Evolutionary conservation across 345 rosid genomes (phyloP).

Genomic region (Brassica carinata): DNA sequence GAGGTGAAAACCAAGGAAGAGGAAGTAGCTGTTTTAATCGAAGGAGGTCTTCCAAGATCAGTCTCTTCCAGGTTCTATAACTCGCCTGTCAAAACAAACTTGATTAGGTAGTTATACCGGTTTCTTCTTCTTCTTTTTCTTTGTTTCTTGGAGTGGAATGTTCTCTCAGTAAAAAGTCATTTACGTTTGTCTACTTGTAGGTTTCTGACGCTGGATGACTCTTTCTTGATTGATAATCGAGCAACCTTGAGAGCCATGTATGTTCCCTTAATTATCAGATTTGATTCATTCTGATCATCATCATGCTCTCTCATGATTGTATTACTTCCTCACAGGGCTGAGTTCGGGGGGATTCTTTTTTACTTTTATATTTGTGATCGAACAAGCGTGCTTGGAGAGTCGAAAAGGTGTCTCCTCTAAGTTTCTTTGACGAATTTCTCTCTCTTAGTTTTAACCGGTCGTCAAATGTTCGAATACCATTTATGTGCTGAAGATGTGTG

Average conservation of each 20-base stretch:
- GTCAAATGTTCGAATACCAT: neutral
- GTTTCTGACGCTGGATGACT: constrained; percentile 86
- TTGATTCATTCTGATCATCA: neutral
- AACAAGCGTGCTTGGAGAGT: constrained; percentile 67
- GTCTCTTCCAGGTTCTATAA: constrained; percentile 62
- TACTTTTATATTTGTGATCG: constrained; percentile 84
- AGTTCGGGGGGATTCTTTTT: constrained; percentile 70
- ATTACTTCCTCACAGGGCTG: constrained; percentile 58
- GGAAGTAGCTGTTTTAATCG: constrained; percentile 79
- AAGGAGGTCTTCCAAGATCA: constrained; percentile 87
- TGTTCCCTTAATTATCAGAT: constrained; percentile 28
- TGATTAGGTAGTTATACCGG: constrained; percentile 57
- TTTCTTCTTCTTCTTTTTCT: neutral
- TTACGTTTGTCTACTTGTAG: constrained; percentile 40
- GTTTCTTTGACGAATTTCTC: neutral
- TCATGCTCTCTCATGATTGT: neutral
- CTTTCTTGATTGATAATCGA: constrained; percentile 92
- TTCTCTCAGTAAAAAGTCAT: constrained; percentile 4
- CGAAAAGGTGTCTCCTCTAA: constrained; percentile 63
- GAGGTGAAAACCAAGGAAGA: constrained; percentile 69
- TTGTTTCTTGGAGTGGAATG: neutral
- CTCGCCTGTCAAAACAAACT: constrained; percentile 63
- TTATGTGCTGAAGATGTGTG: neutral
- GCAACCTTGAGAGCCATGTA: constrained; percentile 84
- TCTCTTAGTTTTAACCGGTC: neutral